Conservation (phyloP, 2,329 filamentous ascomycete genomes). For the Nannizziopsis barbatae region DNA sequence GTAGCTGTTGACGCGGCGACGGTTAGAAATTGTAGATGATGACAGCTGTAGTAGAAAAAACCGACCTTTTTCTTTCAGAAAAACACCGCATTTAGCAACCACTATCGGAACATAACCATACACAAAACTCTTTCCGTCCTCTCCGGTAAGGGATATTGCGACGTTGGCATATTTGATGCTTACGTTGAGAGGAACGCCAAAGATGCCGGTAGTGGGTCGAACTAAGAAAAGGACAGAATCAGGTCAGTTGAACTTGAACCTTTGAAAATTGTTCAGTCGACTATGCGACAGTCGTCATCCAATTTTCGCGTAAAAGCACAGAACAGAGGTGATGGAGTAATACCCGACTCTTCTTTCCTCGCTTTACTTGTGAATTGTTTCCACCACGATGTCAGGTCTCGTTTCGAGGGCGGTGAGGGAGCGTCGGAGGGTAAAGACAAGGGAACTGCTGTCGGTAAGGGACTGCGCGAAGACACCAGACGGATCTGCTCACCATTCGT, state of each 20-base stretch:
- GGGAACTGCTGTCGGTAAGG: not conserved
- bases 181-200: constrained; percentile 81
- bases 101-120: constrained; percentile 98
- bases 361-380: constrained; percentile 73
- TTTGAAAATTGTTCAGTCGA: too few relatives aligned
- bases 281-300: too few relatives aligned
- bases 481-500: not conserved
- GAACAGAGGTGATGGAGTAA: constrained; percentile 16
- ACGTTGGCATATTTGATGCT: constrained; percentile 98
- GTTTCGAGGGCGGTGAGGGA: constrained; percentile 66
- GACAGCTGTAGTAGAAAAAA: constrained; percentile 10
- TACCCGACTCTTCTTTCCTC: constrained; percentile 54
- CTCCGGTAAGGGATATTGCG: constrained; percentile 88
- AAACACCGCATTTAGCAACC: constrained; percentile 95
- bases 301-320: too few relatives aligned
- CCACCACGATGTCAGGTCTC: constrained; percentile 94
- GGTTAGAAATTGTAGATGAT: constrained; percentile 1
- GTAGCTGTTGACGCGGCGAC: constrained; percentile 53
- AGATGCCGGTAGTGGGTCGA: constrained; percentile 60
- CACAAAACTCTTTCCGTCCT: constrained; percentile 87
- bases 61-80: constrained; percentile 92
- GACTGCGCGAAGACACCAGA: not conserved
- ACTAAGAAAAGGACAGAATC: not conserved
- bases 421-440: constrained; percentile 32
- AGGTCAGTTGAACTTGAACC: not conserved